These are phyloP conservation scores for Pichia sp. DNA, from an alignment of 1,139 yeast species.

Conservation along the genomic window DNA sequence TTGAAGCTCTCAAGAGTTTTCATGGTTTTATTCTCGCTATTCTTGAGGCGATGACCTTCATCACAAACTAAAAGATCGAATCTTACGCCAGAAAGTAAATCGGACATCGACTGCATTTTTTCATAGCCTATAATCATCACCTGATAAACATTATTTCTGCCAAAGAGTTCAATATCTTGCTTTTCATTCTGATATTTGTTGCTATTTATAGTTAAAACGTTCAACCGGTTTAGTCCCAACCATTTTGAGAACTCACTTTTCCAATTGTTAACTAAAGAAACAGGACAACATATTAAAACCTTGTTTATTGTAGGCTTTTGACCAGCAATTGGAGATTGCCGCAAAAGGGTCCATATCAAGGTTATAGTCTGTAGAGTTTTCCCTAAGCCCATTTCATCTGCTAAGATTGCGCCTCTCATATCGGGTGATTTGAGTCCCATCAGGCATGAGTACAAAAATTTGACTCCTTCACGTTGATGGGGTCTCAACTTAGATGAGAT, in stretches of 20 bases:
- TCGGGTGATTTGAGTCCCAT: conserved; percentile 54
- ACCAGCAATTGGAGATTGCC: conserved; percentile 57
- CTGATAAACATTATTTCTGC: conserved; percentile 68
- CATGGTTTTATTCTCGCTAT: conserved; percentile 62
- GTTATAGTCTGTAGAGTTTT: conserved; percentile 86
- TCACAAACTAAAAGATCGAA: conserved; percentile 86
- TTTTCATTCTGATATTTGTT: conserved; percentile 51
- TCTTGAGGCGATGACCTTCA: conserved; percentile 89
- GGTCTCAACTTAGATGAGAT: conserved; percentile 58
- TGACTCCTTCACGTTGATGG: conserved; percentile 82
- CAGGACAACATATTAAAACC: conserved; percentile 84
- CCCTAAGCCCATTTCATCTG: conserved; percentile 98
- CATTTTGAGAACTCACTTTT: conserved; percentile 82
- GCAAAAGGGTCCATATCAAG: conserved; percentile 75
- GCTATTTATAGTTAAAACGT: conserved; percentile 48
- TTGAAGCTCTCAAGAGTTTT: conserved; percentile 55
- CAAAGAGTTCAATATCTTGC: conserved; percentile 56
- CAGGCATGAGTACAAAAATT: conserved; percentile 74
- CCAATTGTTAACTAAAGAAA: conserved; percentile 86
- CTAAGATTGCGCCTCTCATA: conserved; percentile 78
- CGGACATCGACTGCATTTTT: conserved; percentile 55
- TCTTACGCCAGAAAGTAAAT: conserved; percentile 42
- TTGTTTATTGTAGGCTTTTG: conserved; percentile 43
- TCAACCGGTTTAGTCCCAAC: conserved; percentile 63
- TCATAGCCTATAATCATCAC: conserved; percentile 87